phyloP scores from a whole-genome alignment of 441 rosid species.

The Mallotus repandus region DNA sequence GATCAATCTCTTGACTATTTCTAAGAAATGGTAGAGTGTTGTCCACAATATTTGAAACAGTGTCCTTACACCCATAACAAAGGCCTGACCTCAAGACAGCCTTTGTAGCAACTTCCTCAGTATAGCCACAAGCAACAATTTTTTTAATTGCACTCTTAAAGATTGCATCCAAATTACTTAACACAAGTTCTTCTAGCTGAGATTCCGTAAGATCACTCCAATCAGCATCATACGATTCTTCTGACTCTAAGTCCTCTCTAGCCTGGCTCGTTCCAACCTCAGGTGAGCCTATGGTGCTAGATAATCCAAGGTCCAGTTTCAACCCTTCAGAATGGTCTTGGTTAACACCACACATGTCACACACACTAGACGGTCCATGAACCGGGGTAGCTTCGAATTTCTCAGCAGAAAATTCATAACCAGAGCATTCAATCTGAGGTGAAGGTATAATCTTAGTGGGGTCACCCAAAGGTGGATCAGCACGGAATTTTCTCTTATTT shows the following conservation, averaged over 20 bases:
- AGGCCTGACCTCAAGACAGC: conserved; percentile 82
- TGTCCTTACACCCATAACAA: conserved; percentile 78
- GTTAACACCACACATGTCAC: conserved; percentile 48
- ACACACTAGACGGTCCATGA: conserved; percentile 43
- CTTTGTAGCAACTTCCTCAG: conserved; percentile 71
- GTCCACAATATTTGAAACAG: conserved; percentile 77
- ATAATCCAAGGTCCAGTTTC: conserved; percentile 63
- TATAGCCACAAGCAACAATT: conserved; percentile 61
- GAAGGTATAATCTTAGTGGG: conserved; percentile 38
- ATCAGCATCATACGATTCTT: conserved; percentile 64
- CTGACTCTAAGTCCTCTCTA: conserved; percentile 42
- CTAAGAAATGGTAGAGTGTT: conserved; percentile 62
- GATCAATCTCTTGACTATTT: conserved; percentile 53
- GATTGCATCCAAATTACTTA: conserved; percentile 62
- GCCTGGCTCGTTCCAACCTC: conserved; percentile 47
- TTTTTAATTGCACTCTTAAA: conserved; percentile 80
- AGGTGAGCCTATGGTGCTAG: conserved; percentile 33
- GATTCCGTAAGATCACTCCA: conserved; percentile 83
- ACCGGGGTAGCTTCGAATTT: conserved; percentile 46
- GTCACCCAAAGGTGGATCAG: conserved; percentile 71
- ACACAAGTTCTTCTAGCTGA: conserved; percentile 72
- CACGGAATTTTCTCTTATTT: conserved; percentile 84
- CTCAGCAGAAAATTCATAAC: conserved; percentile 75
- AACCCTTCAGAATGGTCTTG: conserved; percentile 51
- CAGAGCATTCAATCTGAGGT: conserved; percentile 51